Evolutionary conservation across 257 asterid genomes (phyloP).

Genomic region (Przewalskia tangutica): DNA sequence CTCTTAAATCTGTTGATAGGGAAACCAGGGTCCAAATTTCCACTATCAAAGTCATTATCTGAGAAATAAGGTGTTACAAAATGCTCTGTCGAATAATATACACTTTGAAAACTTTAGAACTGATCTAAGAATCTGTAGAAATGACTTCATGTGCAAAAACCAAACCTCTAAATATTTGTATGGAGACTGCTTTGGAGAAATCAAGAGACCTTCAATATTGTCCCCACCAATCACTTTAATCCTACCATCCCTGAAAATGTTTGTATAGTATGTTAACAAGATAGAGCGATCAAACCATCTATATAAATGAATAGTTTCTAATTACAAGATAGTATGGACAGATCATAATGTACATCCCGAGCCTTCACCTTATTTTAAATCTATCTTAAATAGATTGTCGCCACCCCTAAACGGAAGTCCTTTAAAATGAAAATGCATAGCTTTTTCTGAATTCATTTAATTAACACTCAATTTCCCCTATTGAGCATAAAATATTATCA

Average conservation of each 20-base stretch:
- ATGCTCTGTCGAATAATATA: not conserved
- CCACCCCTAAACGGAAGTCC: not conserved
- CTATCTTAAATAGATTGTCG: not conserved
- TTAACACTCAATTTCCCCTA: not conserved
- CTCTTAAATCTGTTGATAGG: not conserved
- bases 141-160: not conserved
- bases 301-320: not conserved
- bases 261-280: not conserved
- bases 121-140: not conserved
- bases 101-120: not conserved
- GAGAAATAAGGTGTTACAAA: not conserved
- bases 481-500: not conserved
- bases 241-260: constrained; percentile 77
- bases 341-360: not conserved
- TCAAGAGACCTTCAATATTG: constrained; percentile 72
- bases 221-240: constrained; percentile 86
- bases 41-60: not conserved
- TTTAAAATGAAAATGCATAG: not conserved
- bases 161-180: constrained; percentile 79
- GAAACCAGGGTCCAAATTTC: not conserved
- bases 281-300: not conserved
- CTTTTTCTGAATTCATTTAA: not conserved
- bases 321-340: not conserved
- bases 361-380: not conserved
- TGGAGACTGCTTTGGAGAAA: constrained; percentile 61